Conservation (phyloP, 768 basidiomycete genomes). For the Rhizopogon rudus region DNA sequence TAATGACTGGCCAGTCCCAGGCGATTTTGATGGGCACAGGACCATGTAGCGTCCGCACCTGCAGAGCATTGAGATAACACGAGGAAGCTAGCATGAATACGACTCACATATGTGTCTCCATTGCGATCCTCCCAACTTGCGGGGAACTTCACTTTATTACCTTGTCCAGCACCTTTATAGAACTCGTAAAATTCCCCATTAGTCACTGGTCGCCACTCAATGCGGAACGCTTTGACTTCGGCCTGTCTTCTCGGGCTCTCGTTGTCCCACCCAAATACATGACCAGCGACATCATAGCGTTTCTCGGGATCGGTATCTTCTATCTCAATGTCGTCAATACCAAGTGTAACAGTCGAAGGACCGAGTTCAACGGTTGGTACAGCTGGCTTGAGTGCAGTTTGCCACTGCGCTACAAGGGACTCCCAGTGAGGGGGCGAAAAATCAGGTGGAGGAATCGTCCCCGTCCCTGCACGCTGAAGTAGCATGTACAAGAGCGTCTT, state of each 20-base stretch:
- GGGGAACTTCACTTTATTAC: constrained; percentile 47
- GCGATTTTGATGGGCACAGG: constrained; percentile 75
- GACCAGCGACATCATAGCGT: constrained; percentile 37
- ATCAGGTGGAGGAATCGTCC: constrained; percentile 73
- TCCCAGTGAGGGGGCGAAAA: constrained; percentile 74
- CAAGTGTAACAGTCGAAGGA: constrained; percentile 56
- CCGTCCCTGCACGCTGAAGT: constrained; percentile 71
- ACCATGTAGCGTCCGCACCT: constrained; percentile 87
- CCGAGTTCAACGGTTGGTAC: constrained; percentile 50
- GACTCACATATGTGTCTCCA: constrained; percentile 44
- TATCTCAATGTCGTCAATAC: constrained; percentile 78
- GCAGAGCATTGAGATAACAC: neutral
- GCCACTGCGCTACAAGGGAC: constrained; percentile 43
- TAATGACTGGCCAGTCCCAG: constrained; percentile 80
- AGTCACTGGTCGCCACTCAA: constrained; percentile 83
- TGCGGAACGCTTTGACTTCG: constrained; percentile 63
- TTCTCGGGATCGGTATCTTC: constrained; percentile 45
- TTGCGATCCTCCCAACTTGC: constrained; percentile 67
- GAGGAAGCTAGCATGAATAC: neutral
- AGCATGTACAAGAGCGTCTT: constrained; percentile 94
- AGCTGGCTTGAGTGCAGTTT: constrained; percentile 36
- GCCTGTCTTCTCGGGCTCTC: constrained; percentile 69
- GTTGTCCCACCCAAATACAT: constrained; percentile 94
- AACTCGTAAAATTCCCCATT: constrained; percentile 83
- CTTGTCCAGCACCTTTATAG: constrained; percentile 42